Percentiles rank a stretch among this genome's conserved stretches.
Evolutionary conservation across 768 basidiomycete genomes (phyloP).

Genomic region (Polyporus arcularius): DNA sequence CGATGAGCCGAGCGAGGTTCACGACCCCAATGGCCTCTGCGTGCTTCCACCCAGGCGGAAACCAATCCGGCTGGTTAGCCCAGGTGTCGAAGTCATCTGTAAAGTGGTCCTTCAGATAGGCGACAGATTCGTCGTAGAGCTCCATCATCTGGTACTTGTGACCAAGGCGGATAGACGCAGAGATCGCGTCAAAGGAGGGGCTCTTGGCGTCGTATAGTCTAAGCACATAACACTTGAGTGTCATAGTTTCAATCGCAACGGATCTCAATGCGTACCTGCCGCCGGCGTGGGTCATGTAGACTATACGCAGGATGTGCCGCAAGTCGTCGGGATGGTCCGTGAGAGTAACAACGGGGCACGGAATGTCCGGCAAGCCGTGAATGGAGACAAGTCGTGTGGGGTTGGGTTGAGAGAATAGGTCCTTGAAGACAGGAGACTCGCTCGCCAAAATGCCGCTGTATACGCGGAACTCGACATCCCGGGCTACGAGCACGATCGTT

Average conservation of each 20-base stretch:
- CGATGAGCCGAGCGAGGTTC: too few relatives aligned
- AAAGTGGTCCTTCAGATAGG: not conserved
- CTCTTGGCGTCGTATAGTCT: not conserved
- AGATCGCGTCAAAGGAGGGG: not conserved
- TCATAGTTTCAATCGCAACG: too few relatives aligned
- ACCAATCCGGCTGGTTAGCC: not conserved
- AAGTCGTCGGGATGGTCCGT: conserved; percentile 1
- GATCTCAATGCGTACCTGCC: not conserved
- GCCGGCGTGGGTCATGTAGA: not conserved
- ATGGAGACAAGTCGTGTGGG: not conserved
- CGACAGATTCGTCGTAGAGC: not conserved
- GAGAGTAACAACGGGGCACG: not conserved
- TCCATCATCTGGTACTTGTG: not conserved
- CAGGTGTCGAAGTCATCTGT: not conserved
- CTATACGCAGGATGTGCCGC: not conserved
- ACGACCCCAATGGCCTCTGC: not conserved
- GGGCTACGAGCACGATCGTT: conserved; percentile 27
- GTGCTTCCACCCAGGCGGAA: not conserved
- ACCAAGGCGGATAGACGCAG: not conserved
- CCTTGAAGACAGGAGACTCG: conserved; percentile 27
- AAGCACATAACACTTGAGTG: not conserved
- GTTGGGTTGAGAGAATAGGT: conserved; percentile 5
- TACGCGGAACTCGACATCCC: conserved; percentile 27
- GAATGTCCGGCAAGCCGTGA: not conserved
- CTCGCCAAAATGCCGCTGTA: conserved; percentile 25